Base-by-base conservation (phyloP, 2,329 filamentous ascomycete species). In the Teratosphaeria epicoccoides region DNA sequence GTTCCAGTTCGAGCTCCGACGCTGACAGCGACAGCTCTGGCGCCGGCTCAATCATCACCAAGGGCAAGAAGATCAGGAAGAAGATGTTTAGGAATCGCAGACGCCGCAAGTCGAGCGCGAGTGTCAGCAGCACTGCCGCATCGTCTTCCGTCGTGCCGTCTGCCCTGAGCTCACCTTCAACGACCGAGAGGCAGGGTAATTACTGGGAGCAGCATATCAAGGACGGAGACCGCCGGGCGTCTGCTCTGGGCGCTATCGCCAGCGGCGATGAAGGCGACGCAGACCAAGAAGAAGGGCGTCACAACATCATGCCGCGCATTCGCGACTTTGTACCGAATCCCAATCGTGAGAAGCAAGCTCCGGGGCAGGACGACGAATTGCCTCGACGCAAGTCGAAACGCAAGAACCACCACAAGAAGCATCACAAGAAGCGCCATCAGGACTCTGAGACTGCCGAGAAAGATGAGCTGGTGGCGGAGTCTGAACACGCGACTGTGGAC, bases 71-170 rank as follows among this genome's bases (percentile, higher is more conserved):
- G 51, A 81, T 94, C 67, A 44, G 62, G 23, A 88, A 83, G 68
- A 78, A 85, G 59, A 86, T 85, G 23, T 83, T 95, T 61, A 84
- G 82, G 53, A 76, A 78, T 46, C 77, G 83, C 49, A 81, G 81
- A 62, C 82, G 81, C 57, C 83, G 87, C 68, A 94, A 91, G 74
- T 90, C 85, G 0, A 91, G 84, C 59, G 75, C 78, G 28, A 91
- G 85, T 59, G 74, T 77, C 26, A 81, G 81, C 61, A 89, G 83
- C 23, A 79, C 80, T 54, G 84, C 87, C 12, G 80, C 76, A 14
- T 73, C 72, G 2, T 48, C 46, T 11, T 62, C 58, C 17, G 56
- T 53, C 9, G 61, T 68, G 3, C 68, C 70, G 3, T 76, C 76
- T 4, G 66, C 68, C 11, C 58, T 72, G 48, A 71, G 70, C 52